Evolutionary conservation across 345 rosid species (phyloP).

Genomic region (Gossypium turneri): DNA sequence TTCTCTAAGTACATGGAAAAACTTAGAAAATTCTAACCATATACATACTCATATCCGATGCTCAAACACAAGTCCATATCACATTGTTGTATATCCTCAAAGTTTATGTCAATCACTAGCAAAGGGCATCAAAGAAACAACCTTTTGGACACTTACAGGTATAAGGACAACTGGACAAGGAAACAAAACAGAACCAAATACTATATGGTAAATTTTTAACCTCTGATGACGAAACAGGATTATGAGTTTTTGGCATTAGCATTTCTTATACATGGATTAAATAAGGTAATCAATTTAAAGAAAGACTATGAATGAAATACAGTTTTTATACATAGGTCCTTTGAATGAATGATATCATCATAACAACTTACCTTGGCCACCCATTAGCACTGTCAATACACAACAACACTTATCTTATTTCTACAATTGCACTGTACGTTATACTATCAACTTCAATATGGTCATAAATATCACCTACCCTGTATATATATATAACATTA

Average conservation of each 20-base stretch:
- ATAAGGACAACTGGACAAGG: not conserved
- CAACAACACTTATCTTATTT: not conserved
- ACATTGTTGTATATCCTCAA: not conserved
- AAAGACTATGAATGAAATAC: not conserved
- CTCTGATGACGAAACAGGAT: not conserved
- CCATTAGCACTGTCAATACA: not conserved
- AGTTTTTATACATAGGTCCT: not conserved
- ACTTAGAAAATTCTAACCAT: no score
- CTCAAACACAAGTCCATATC: not conserved
- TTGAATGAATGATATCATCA: not conserved
- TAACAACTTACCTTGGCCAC: not conserved
- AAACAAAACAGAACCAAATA: not conserved
- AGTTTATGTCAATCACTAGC: not conserved
- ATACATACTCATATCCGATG: no score
- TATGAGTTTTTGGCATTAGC: not conserved
- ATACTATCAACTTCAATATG: not conserved
- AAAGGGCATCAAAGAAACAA: not conserved
- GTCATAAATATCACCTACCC: not conserved
- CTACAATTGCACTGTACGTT: not conserved
- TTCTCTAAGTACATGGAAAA: no score
- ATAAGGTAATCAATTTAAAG: not conserved
- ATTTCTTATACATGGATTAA: not conserved
- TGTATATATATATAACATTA: not conserved
- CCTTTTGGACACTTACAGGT: not conserved
- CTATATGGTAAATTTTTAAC: not conserved